Evolutionary conservation across 2,329 filamentous ascomycete species (phyloP).

Genomic region (Pseudomassariella vexata): DNA sequence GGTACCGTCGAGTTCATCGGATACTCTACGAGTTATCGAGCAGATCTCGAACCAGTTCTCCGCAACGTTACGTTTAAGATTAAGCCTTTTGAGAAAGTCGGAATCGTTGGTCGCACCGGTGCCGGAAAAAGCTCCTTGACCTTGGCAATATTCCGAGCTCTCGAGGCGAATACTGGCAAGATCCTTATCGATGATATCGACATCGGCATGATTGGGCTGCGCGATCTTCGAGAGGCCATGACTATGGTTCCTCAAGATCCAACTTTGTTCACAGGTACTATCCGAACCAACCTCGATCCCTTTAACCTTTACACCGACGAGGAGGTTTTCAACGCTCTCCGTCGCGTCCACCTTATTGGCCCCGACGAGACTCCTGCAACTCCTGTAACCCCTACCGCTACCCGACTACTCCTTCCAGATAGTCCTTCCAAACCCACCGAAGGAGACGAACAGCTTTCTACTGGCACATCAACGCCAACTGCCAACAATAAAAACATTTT

Average conservation of each 20-base stretch:
- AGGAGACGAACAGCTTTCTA: constrained; percentile 10
- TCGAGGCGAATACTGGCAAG: constrained; percentile 85
- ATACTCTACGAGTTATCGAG: constrained; percentile 85
- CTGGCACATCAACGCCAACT: constrained; percentile 25
- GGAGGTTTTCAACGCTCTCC: constrained; percentile 79
- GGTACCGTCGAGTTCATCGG: constrained; percentile 82
- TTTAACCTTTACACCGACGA: constrained; percentile 86
- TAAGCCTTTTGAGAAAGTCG: constrained; percentile 81
- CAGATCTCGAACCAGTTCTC: constrained; percentile 82
- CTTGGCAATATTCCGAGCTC: constrained; percentile 83
- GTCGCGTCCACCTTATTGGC: constrained; percentile 82
- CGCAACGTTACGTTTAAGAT: constrained; percentile 83
- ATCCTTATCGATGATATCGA: constrained; percentile 91
- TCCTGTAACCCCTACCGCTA: constrained; percentile 14
- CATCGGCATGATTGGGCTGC: constrained; percentile 83
- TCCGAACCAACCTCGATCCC: constrained; percentile 88
- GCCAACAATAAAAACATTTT: constrained; percentile 92
- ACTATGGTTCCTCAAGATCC: constrained; percentile 98
- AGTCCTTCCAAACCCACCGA: too few species aligned
- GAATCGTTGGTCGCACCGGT: constrained; percentile 91
- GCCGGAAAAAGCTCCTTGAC: constrained; percentile 96
- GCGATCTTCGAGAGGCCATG: constrained; percentile 86
- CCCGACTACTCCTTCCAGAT: constrained; percentile 6
- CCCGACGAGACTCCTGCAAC: constrained; percentile 36
- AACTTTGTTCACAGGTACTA: constrained; percentile 87